Conservation (phyloP, 2,329 filamentous ascomycete genomes). For the Sclerotinia spermophila region DNA sequence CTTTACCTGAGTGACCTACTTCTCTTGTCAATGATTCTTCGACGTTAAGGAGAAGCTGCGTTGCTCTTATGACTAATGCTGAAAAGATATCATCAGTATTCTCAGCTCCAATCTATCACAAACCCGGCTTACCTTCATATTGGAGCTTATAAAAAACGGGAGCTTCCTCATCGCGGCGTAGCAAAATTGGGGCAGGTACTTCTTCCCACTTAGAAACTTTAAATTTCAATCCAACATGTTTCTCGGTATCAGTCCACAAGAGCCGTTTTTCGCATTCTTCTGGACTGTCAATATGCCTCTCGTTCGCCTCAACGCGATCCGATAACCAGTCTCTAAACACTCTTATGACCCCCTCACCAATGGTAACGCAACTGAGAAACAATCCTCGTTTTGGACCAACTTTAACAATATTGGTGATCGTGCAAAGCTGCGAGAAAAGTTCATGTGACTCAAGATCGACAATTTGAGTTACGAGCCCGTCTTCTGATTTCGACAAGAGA, state of each 20-base stretch:
- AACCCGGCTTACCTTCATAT: conserved; percentile 59
- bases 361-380: conserved; percentile 60
- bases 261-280: conserved; percentile 44
- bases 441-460: conserved; percentile 67
- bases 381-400: conserved; percentile 57
- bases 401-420: conserved; percentile 65
- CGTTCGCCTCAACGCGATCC: conserved; percentile 19
- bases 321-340: conserved; percentile 71
- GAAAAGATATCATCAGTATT: conserved; percentile 12
- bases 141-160: conserved; percentile 67
- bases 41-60: conserved; percentile 58
- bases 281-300: not conserved
- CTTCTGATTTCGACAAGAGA: conserved; percentile 31
- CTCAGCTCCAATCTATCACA: not conserved
- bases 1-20: conserved; percentile 58
- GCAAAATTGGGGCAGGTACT: conserved; percentile 48
- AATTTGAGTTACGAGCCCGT: conserved; percentile 53
- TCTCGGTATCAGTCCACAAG: conserved; percentile 64
- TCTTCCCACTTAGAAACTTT: conserved; percentile 53
- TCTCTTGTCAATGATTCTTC: conserved; percentile 63
- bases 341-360: conserved; percentile 66
- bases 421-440: conserved; percentile 71
- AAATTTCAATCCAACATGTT: conserved; percentile 66
- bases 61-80: conserved; percentile 67
- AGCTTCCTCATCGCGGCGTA: conserved; percentile 50